Evolutionary conservation across 2,329 filamentous ascomycete species (phyloP).

Genomic region (Cordyceps pruinosa): DNA sequence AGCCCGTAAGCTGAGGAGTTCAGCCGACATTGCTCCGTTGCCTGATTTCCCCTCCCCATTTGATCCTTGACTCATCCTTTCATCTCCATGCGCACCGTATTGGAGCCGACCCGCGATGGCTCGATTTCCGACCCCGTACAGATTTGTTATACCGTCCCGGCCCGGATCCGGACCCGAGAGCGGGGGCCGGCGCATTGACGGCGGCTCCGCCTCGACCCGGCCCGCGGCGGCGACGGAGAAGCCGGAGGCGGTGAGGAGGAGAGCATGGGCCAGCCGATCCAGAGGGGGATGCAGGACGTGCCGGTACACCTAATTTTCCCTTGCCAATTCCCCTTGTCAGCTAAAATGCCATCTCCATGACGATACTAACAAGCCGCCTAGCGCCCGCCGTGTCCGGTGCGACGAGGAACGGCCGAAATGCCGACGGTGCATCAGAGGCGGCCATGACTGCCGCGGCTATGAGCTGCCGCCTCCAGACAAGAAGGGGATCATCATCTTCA

Average conservation of each 20-base stretch:
- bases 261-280: not conserved
- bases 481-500: not conserved
- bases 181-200: not conserved
- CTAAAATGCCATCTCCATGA: too few species aligned
- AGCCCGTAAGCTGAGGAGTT: not conserved
- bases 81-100: not conserved
- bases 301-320: not conserved
- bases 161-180: not conserved
- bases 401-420: not conserved
- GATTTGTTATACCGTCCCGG: not conserved
- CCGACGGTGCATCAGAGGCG: not conserved
- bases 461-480: not conserved
- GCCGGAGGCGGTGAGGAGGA: not conserved
- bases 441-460: not conserved
- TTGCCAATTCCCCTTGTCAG: too few species aligned
- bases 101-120: not conserved
- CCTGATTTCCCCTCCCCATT: not conserved
- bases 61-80: not conserved
- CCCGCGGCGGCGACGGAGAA: too few species aligned
- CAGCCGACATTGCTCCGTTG: not conserved
- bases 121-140: not conserved
- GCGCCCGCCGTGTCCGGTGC: not conserved
- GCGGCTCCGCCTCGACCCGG: too few species aligned
- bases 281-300: not conserved
- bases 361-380: not conserved